Conservation (phyloP, 2,329 filamentous ascomycete species). For the Akanthomyces dipterigenus region DNA sequence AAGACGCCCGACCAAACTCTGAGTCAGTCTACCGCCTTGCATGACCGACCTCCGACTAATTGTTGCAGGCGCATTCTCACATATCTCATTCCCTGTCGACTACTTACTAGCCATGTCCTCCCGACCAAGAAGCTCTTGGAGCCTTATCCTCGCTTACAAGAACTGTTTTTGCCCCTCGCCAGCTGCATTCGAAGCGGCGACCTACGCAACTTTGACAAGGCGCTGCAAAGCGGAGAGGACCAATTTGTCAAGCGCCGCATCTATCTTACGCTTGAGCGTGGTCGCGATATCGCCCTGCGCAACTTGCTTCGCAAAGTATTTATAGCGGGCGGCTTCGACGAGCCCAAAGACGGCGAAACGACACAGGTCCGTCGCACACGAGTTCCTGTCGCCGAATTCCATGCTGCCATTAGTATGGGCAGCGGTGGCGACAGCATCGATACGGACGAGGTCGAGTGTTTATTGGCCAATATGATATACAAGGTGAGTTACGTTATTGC, state of each 20-base stretch:
- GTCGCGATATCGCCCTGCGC: slow-evolving; percentile 82
- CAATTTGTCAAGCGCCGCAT: slow-evolving; percentile 90
- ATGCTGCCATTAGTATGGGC: slow-evolving; percentile 72
- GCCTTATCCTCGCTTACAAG: slow-evolving; percentile 68
- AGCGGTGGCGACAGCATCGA: slow-evolving; percentile 63
- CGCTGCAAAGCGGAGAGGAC: slow-evolving; percentile 75
- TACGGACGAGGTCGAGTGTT: slow-evolving; percentile 88
- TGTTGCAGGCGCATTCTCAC: slow-evolving; percentile 71
- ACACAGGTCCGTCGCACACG: slow-evolving; percentile 64
- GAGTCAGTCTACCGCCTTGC: slow-evolving; percentile 52
- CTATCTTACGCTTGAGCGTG: slow-evolving; percentile 88
- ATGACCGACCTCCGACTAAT: slow-evolving; percentile 17
- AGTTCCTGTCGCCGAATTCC: slow-evolving; percentile 77
- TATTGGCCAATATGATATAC: slow-evolving; percentile 95
- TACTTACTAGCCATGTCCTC: slow-evolving; percentile 80
- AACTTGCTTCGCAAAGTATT: slow-evolving; percentile 93
- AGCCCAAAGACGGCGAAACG: slow-evolving; percentile 60
- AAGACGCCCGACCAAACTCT: slow-evolving; percentile 64
- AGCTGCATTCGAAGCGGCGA: slow-evolving; percentile 76
- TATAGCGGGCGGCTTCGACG: slow-evolving; percentile 73
- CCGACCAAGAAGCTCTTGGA: slow-evolving; percentile 66
- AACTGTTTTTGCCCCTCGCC: slow-evolving; percentile 71
- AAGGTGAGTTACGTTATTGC: slow-evolving; percentile 55
- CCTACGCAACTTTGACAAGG: slow-evolving; percentile 74
- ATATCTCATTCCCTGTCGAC: slow-evolving; percentile 88